phyloP scores from a whole-genome alignment of 192 early-diverging fungal genomes.

The Podila epicladia region DNA sequence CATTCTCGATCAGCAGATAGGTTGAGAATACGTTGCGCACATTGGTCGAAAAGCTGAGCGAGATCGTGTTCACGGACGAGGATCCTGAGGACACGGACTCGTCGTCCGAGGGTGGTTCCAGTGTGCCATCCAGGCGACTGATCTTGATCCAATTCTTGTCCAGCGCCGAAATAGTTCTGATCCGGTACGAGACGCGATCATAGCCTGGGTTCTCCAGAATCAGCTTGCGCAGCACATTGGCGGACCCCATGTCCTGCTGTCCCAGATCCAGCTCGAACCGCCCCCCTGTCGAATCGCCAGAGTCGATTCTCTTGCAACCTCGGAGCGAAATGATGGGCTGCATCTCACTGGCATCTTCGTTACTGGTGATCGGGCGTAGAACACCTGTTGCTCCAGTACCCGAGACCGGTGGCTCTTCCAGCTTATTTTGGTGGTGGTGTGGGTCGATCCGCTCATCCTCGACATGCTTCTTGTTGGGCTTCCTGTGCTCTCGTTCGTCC shows the following conservation, averaged over 20 bases:
- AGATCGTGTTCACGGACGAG: slow-evolving; percentile 58
- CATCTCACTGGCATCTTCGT: slow-evolving; percentile 17
- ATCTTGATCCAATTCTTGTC: slow-evolving; percentile 75
- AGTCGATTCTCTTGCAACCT: slow-evolving; percentile 73
- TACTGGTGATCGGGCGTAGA: background rate
- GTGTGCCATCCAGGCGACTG: slow-evolving; percentile 72
- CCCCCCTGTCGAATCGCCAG: slow-evolving; percentile 61
- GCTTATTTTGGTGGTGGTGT: slow-evolving; percentile 45
- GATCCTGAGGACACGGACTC: slow-evolving; percentile 14
- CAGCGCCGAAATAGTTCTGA: slow-evolving; percentile 63
- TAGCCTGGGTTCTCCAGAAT: slow-evolving; percentile 65
- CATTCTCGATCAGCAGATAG: slow-evolving; percentile 78
- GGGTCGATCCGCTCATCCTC: slow-evolving; percentile 43
- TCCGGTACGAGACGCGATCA: slow-evolving; percentile 68
- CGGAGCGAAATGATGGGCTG: slow-evolving; percentile 64
- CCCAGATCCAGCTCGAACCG: slow-evolving; percentile 82
- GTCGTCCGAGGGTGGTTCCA: slow-evolving; percentile 61
- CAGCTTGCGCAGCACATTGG: slow-evolving; percentile 69
- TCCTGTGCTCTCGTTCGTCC: slow-evolving; percentile 41
- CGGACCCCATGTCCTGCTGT: slow-evolving; percentile 75
- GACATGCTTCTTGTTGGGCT: slow-evolving; percentile 29
- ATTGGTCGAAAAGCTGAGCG: slow-evolving; percentile 66
- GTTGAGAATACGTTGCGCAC: slow-evolving; percentile 73
- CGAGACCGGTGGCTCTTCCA: slow-evolving; percentile 8
- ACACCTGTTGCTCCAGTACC: background rate